Conservation (phyloP, 2,329 filamentous ascomycete species). For the Stromatinia cepivora region DNA sequence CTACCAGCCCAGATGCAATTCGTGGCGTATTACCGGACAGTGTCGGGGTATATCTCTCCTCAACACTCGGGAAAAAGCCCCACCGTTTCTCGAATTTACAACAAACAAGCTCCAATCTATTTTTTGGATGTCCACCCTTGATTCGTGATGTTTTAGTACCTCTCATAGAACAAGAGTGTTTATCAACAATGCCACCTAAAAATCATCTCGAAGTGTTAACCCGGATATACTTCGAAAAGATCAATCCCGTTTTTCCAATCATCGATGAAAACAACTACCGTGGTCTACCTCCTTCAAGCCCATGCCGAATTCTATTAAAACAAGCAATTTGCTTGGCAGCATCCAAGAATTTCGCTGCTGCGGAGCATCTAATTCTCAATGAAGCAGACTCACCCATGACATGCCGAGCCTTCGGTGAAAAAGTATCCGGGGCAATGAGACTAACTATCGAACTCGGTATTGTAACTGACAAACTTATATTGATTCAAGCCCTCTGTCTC, state of each 20-base stretch:
- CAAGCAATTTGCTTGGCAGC: constrained; percentile 59
- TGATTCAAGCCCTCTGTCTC: constrained; percentile 55
- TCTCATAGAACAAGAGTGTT: constrained; percentile 36
- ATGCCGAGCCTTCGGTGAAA: constrained; percentile 33
- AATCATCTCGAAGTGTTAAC: constrained; percentile 50
- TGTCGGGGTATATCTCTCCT: constrained; percentile 56
- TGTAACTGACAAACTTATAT: constrained; percentile 54
- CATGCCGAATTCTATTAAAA: constrained; percentile 47
- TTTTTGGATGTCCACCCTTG: constrained; percentile 29
- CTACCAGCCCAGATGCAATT: constrained; percentile 46
- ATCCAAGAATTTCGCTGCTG: constrained; percentile 50
- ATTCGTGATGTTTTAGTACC: constrained; percentile 31
- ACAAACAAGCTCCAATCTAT: constrained; percentile 27
- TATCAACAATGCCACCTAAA: constrained; percentile 50
- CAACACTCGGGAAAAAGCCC: constrained; percentile 17
- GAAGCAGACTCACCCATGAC: constrained; percentile 24
- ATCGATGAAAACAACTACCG: constrained; percentile 33
- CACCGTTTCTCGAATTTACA: constrained; percentile 11
- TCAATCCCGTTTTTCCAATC: constrained; percentile 39
- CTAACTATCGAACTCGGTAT: constrained; percentile 52
- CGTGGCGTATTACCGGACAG: constrained; percentile 49
- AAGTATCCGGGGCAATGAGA: constrained; percentile 33
- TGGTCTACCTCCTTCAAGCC: constrained; percentile 41
- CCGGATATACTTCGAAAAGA: constrained; percentile 42
- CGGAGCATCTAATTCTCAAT: constrained; percentile 44